Conservation (phyloP, 768 basidiomycete genomes). For the Lyophyllum decastes region DNA sequence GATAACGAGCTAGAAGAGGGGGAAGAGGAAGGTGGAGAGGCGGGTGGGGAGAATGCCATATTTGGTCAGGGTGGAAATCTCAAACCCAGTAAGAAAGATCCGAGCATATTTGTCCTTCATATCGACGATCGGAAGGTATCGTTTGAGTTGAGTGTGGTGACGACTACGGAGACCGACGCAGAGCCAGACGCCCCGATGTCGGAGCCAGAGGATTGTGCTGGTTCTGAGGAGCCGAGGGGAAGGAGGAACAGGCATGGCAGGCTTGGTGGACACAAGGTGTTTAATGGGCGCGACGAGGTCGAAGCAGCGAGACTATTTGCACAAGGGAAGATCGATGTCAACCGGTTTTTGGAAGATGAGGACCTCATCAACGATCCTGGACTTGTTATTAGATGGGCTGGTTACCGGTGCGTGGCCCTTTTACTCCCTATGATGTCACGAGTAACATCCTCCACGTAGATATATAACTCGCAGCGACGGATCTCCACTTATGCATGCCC, state of each 20-base stretch:
- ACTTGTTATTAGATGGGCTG: slow-evolving; percentile 76
- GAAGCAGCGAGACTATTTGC: slow-evolving; percentile 61
- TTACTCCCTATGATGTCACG: background rate
- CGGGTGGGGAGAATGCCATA: background rate
- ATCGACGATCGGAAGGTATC: slow-evolving; percentile 58
- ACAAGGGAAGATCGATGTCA: slow-evolving; percentile 62
- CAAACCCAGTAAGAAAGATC: slow-evolving; percentile 58
- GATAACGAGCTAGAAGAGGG: slow-evolving; percentile 9
- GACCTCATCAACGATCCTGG: slow-evolving; percentile 58
- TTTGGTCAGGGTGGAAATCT: slow-evolving; percentile 60
- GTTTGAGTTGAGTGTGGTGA: slow-evolving; percentile 78
- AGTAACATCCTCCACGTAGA: slow-evolving; percentile 31
- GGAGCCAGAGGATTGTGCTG: slow-evolving; percentile 15
- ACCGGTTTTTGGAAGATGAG: slow-evolving; percentile 66
- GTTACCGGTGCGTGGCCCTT: slow-evolving; percentile 53
- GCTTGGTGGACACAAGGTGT: slow-evolving; percentile 19
- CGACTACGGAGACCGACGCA: slow-evolving; percentile 20
- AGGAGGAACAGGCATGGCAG: slow-evolving; percentile 25
- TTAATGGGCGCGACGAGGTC: slow-evolving; percentile 44
- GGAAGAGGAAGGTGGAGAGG: slow-evolving; percentile 25
- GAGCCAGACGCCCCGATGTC: slow-evolving; percentile 14
- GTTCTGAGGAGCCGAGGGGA: slow-evolving; percentile 16
- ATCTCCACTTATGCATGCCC: slow-evolving; percentile 74
- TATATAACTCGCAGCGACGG: slow-evolving; percentile 79
- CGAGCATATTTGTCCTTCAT: slow-evolving; percentile 62